Base-by-base conservation (phyloP, 23 red algal species). In the Gracilariopsis chorda region DNA sequence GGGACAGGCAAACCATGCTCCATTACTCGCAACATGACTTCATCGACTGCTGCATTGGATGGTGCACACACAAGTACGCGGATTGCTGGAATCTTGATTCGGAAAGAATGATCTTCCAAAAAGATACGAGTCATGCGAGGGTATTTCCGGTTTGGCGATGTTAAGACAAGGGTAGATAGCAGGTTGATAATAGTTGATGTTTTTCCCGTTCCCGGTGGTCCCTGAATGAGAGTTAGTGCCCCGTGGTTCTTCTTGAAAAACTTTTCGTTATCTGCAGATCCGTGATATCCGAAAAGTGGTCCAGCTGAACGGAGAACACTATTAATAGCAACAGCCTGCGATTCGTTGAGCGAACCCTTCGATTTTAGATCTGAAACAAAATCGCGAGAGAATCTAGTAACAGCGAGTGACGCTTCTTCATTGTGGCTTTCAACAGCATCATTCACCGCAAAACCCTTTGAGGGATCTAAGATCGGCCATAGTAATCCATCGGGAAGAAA, bases 11-110 rank as follows among this genome's bases (percentile, higher is more conserved):
- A 85, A 11, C 95, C 95, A 24, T 86, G 83, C 16, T 69, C 70
- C 23, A 91, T 84, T 9, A 98, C 81, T 21, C 95, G 91, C 7
- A 53, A 59, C 60, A 98, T 80, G 35, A 94, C 48, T 86, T 98
- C 95, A 79, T 99, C 90, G 4, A 98, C 96, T 47, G 93, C 93
- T 24, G 91, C 88, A 78, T 98, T 98, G 17, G 93, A 96, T 20
- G 96, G 96, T 36, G 96, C 96, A 70, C 96, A 98, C n/a, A 98
- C 93, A 20, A 98, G 81, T n/a, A 98, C 62, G 4, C 88, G 53
- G 51, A 82, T 53, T 0, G 73, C 39, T 16, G 73, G 88, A 69
- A 91, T 75, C 17, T 20, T 48, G 39, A 80, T 80, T 19, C 80
- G 37, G 3, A 51, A 19, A 9, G 14, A 16, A 24, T 51, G 19